Base-by-base conservation (phyloP, 495 filamentous ascomycete species). In the Talaromyces adpressus region DNA sequence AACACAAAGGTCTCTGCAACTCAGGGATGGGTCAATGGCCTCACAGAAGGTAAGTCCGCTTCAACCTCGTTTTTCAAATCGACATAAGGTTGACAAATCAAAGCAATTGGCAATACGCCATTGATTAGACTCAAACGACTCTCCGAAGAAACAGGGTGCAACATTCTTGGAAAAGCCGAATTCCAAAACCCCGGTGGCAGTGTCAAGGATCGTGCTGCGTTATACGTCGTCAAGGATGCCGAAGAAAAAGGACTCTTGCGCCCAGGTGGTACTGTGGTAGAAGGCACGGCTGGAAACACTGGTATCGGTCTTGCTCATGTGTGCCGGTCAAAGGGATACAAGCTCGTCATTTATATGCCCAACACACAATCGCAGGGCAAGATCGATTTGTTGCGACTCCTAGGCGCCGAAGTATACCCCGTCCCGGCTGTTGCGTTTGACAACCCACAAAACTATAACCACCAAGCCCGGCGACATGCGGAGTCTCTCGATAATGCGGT, bases 281-380 rank as follows among this genome's bases (percentile, higher is more conserved):
- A 98, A 72, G 94, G 94, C 36, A 98, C 94, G 1, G 94, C 94
- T 2, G 94, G 94, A 36, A 98, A 98, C 80, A 98, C 94, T 11
- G 94, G 94, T 51, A 98, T 98, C 76, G 94, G 94, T 6, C 87
- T 98, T 16, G 94, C 94, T 51, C 94, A 98, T 75, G 94, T 98
- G 25, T 98, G 94, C 74, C 87, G 94, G 51, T 90, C 89, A 27
- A 91, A 90, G 71, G 95, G 94, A 27, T 98, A 98, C 83, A 85
- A 89, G 71, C 85, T 96, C 22, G 92, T 97, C 61, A 98, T 98
- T 71, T 98, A 98, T 83, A 98, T 98, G 94, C 94, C 94, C 68
- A 88, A 98, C 80, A 98, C 94, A 47, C 94, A 98, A 76, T 96
- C 92, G 49, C 94, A 96, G 74, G 94, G 93, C 68, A 98, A 98